Evolutionary conservation across 352 stramenopile species (phyloP).

Genomic region (Pythium scleroteichum): DNA sequence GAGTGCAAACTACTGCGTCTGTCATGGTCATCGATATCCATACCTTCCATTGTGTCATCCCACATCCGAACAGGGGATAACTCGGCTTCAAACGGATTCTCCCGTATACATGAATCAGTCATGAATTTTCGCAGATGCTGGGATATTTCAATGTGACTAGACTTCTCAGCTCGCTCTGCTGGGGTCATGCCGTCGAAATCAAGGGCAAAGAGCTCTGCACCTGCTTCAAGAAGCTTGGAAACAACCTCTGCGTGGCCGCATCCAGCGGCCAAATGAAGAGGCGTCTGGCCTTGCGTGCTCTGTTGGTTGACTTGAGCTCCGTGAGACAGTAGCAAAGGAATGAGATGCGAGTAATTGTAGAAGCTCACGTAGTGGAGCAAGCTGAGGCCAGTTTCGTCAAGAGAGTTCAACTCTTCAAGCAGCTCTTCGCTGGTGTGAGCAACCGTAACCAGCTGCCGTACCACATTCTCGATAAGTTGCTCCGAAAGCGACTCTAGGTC

Average conservation of each 20-base stretch:
- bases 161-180: conserved; percentile 79
- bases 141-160: conserved; percentile 53
- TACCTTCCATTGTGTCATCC: conserved; percentile 9
- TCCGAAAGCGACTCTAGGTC: conserved; percentile 81
- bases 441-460: conserved; percentile 77
- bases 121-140: conserved; percentile 48
- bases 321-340: conserved; percentile 76
- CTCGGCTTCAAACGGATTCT: conserved; percentile 12
- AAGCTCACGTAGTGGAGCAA: conserved; percentile 90
- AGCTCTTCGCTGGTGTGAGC: conserved; percentile 80
- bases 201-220: conserved; percentile 54
- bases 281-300: conserved; percentile 79
- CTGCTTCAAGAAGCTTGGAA: conserved; percentile 56
- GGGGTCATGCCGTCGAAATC: conserved; percentile 78
- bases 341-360: conserved; percentile 84
- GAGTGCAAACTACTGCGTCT: conserved; percentile 5
- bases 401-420: conserved; percentile 84
- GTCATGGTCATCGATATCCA: conserved; percentile 29
- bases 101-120: conserved; percentile 9
- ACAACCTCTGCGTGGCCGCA: conserved; percentile 74
- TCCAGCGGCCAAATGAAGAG: conserved; percentile 81
- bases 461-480: conserved; percentile 79
- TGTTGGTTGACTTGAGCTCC: conserved; percentile 85
- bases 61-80: conserved; percentile 9
- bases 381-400: conserved; percentile 85